Base-by-base conservation (phyloP, 2,329 filamentous ascomycete species). In the Hymenoscyphus infarciens region DNA sequence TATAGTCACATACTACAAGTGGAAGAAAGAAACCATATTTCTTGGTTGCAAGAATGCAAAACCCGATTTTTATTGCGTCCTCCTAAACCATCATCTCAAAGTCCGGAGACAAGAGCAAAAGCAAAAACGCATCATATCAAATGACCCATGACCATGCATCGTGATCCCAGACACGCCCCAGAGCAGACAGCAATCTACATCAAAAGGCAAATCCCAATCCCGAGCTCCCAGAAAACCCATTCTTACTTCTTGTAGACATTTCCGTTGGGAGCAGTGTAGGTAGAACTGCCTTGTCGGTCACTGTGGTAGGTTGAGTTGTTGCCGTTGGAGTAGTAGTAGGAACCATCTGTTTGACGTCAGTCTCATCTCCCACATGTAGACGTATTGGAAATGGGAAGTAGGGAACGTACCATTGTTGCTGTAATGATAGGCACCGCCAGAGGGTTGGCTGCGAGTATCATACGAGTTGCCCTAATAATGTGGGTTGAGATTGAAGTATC, bases 251-350 rank as follows among this genome's bases (percentile, higher is more conserved):
- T 70, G 56, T 65, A 67, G n/a, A 61, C 68, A 57, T 69, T 35
- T 45, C 81, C 82, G 61, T 77, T 77, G 6, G 87, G 76, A 10
- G 84, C 68, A 19, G 83, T 90, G 75, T 90, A 91, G 19, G 76
- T 85, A 27, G 84, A 82, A 57, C 75, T 71, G 5, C 87, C 87
- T 11, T 73, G 72, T 54, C 86, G 86, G 67, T 80, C 75, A 75
- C 89, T 88, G 80, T 89, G 77, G 77, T 91, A 91, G 45, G 83
- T 87, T 71, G 83, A 88, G 15, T 86, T 86, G 66, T 88, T 82
- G 55, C 86, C 76, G 76, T 90, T 91, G 72, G 82, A 83, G 77
- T 90, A 91, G 78, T 91, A 90, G 80, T 91, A 91, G 1, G 86
- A 89, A 42, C 87, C 86, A 68, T 90, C 71, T 25, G 82, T 84